phyloP scores from a whole-genome alignment of 2,329 filamentous ascomycete species.

The Berkeleyomyces basicola region DNA sequence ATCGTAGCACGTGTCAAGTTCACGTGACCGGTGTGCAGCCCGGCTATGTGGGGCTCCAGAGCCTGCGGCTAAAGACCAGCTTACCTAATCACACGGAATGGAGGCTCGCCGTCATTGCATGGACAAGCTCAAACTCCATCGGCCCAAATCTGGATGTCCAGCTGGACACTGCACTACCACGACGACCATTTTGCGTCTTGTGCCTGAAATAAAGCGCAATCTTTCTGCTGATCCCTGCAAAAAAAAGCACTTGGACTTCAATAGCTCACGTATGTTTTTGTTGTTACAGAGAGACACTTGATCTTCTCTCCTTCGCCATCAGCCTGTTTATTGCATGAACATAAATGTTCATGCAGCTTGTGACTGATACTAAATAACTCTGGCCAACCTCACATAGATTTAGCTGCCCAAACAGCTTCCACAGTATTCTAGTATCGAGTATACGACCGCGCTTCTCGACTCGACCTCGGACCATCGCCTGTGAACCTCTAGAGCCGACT shows the following conservation, averaged over 20 bases:
- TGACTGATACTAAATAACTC: background rate
- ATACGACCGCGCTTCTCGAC: background rate
- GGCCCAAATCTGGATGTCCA: background rate
- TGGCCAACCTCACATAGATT: background rate
- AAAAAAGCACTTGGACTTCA: background rate
- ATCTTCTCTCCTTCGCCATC: background rate
- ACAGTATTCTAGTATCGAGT: background rate
- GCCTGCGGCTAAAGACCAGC: background rate
- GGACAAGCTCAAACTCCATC: background rate
- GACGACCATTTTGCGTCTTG: background rate
- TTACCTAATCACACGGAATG: background rate
- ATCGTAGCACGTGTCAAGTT: no score
- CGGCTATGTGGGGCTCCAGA: no score
- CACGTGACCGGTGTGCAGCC: no score
- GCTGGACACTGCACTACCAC: background rate
- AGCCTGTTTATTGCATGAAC: background rate
- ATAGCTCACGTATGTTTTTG: background rate
- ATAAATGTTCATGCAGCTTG: background rate
- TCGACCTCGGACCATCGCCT: background rate
- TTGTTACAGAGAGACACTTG: background rate
- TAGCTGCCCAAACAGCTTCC: background rate
- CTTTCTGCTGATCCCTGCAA: background rate
- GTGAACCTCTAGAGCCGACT: background rate
- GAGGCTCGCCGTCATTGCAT: background rate
- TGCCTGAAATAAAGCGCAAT: background rate